A percentile compares a stretch with the other conserved stretches of the same genome.
Evolutionary conservation across 257 asterid species (phyloP).

Genomic region (Capsicum chinense): DNA sequence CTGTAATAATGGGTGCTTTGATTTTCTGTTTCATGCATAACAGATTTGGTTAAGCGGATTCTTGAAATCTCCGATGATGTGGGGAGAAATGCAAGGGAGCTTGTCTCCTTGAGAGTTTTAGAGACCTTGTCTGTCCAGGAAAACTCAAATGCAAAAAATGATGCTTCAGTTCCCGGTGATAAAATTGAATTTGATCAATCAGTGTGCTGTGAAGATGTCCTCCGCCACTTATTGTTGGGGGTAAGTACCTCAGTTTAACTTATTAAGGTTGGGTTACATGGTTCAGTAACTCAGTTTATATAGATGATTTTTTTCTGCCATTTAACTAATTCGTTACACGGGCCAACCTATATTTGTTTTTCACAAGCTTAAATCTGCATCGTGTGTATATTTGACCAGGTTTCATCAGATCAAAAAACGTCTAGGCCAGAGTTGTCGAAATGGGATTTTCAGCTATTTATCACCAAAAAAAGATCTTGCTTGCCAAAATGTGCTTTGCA

Average conservation of each 20-base stretch:
- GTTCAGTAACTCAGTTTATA: background rate
- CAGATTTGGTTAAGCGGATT: constrained; percentile 55
- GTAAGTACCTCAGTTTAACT: constrained; percentile 36
- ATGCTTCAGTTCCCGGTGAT: constrained; percentile 33
- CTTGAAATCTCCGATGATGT: constrained; percentile 49
- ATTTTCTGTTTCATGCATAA: constrained; percentile 28
- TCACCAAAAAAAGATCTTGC: constrained; percentile 47
- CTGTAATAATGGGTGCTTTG: constrained; percentile 28
- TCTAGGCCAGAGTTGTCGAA: constrained; percentile 48
- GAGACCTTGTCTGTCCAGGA: constrained; percentile 46
- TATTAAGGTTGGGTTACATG: background rate
- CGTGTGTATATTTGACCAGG: constrained; percentile 40
- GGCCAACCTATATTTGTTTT: constrained; percentile 28
- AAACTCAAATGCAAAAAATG: constrained; percentile 32
- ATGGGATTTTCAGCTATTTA: constrained; percentile 63
- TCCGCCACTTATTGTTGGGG: constrained; percentile 43
- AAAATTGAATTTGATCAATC: constrained; percentile 46
- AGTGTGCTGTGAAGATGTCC: constrained; percentile 52
- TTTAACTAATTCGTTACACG: constrained; percentile 1
- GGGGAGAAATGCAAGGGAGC: constrained; percentile 58
- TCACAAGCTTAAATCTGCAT: constrained; percentile 22
- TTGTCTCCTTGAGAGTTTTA: constrained; percentile 54
- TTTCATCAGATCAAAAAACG: constrained; percentile 37
- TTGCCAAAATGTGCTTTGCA: constrained; percentile 45
- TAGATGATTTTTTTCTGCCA: background rate